A percentile compares a stretch with the other conserved stretches of the same genome.
Evolutionary conservation across 441 rosid genomes (phyloP).

Genomic region (Euphorbia schlechtendalii): DNA sequence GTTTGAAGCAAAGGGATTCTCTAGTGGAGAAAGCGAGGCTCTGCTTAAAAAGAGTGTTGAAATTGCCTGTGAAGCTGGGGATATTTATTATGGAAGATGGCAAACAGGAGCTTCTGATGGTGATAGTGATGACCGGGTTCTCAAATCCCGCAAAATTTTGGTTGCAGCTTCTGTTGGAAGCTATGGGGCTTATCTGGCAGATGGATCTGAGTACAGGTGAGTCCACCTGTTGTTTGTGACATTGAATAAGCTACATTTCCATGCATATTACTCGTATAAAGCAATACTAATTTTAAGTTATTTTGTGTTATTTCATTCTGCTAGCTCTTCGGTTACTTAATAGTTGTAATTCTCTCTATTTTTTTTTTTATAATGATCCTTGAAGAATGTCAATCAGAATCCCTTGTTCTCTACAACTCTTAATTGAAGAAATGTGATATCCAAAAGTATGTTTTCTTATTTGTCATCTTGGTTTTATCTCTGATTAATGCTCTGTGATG

Average conservation of each 20-base stretch:
- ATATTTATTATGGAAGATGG: slow-evolving; percentile 44
- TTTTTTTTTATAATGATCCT: neutral
- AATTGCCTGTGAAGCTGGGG: slow-evolving; percentile 67
- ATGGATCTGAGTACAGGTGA: slow-evolving; percentile 92
- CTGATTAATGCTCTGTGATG: neutral
- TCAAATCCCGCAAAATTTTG: slow-evolving; percentile 50
- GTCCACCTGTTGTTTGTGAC: slow-evolving; percentile 7
- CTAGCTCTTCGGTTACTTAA: neutral
- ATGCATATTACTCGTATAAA: neutral
- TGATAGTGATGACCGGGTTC: slow-evolving; percentile 30
- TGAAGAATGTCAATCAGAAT: slow-evolving; percentile 6
- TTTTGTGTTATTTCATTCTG: neutral
- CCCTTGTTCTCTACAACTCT: neutral
- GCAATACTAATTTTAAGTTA: neutral
- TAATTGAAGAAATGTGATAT: neutral
- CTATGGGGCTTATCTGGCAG: slow-evolving; percentile 93
- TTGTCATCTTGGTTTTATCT: neutral
- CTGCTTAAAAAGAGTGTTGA: slow-evolving; percentile 67
- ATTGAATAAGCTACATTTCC: slow-evolving; percentile 5
- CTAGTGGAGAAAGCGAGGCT: slow-evolving; percentile 54
- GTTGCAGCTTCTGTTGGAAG: slow-evolving; percentile 92
- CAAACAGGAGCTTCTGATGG: slow-evolving; percentile 23
- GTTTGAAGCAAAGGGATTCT: slow-evolving; percentile 68
- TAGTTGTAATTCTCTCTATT: neutral
- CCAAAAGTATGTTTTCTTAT: neutral